Evolutionary conservation across 352 stramenopile species (phyloP).

Genomic region (Thalassiosira mediterranea): DNA sequence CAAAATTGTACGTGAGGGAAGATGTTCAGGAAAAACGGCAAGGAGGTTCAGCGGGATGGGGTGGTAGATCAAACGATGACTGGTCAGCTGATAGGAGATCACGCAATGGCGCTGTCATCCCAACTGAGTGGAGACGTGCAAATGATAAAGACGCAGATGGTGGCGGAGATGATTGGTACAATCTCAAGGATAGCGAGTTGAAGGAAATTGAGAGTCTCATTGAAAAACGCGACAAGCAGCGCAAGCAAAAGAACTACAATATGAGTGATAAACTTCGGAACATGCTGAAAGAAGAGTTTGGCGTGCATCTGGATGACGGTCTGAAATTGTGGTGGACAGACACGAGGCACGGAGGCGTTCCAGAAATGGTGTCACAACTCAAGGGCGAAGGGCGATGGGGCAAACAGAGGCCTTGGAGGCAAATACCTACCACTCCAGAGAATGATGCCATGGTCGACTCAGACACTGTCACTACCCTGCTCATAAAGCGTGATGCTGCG

Average conservation of each 20-base stretch:
- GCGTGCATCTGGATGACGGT: slow-evolving; percentile 78
- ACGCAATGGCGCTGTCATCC: slow-evolving; percentile 15
- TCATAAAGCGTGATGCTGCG: slow-evolving; percentile 74
- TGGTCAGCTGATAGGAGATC: not conserved
- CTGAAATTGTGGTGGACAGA: slow-evolving; percentile 80
- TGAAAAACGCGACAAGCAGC: slow-evolving; percentile 64
- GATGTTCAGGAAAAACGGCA: slow-evolving; percentile 74
- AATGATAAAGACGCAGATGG: slow-evolving; percentile 53
- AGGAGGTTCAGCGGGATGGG: not conserved
- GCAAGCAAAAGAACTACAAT: slow-evolving; percentile 65
- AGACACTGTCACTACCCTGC: slow-evolving; percentile 62
- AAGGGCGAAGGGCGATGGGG: slow-evolving; percentile 80
- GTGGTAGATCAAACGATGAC: slow-evolving; percentile 1
- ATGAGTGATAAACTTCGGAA: slow-evolving; percentile 74
- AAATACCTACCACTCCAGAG: slow-evolving; percentile 75
- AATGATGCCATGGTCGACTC: slow-evolving; percentile 77
- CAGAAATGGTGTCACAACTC: slow-evolving; percentile 59
- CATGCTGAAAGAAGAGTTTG: slow-evolving; percentile 63
- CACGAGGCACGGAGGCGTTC: slow-evolving; percentile 63
- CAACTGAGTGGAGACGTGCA: slow-evolving; percentile 73
- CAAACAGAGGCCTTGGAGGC: slow-evolving; percentile 62
- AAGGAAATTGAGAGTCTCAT: slow-evolving; percentile 64
- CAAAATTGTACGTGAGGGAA: slow-evolving; percentile 68
- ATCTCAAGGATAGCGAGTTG: slow-evolving; percentile 55
- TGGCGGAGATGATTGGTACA: slow-evolving; percentile 35